phyloP scores from a whole-genome alignment of 2,329 filamentous ascomycete species.

The Trichoderma atroviride region DNA sequence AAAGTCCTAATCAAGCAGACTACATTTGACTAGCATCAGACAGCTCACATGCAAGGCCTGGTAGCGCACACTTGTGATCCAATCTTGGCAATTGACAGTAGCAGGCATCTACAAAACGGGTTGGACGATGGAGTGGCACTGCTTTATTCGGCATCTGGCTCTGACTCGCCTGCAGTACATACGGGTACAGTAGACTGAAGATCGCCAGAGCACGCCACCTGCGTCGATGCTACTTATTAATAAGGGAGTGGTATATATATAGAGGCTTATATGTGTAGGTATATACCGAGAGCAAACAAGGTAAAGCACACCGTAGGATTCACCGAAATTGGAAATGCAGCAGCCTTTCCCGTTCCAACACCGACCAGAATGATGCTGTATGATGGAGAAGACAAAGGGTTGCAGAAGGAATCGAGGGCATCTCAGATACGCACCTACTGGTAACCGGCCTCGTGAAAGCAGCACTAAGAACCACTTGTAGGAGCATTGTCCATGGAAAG shows the following conservation, averaged over 20 bases:
- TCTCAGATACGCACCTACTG: neutral
- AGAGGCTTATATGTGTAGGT: neutral
- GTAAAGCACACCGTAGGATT: neutral
- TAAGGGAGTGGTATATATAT: neutral
- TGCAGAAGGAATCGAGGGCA: neutral
- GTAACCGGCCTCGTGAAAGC: no score
- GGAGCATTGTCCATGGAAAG: neutral
- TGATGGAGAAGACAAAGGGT: neutral
- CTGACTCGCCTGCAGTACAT: neutral
- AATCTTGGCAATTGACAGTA: constrained; percentile 12
- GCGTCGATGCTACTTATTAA: neutral
- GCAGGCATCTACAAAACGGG: constrained; percentile 8
- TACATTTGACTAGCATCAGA: constrained; percentile 1
- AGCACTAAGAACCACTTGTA: neutral
- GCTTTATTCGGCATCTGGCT: constrained; percentile 10
- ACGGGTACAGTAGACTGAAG: neutral
- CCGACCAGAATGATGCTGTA: neutral
- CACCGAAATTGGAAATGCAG: neutral
- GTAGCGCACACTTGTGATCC: neutral
- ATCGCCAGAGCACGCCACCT: neutral
- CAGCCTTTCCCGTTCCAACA: neutral
- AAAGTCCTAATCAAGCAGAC: neutral
- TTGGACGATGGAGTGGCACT: constrained; percentile 2
- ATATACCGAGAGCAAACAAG: neutral
- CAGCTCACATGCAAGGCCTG: constrained; percentile 7